Conservation (phyloP, 2,329 filamentous ascomycete genomes). For the Diplodia seriata region DNA sequence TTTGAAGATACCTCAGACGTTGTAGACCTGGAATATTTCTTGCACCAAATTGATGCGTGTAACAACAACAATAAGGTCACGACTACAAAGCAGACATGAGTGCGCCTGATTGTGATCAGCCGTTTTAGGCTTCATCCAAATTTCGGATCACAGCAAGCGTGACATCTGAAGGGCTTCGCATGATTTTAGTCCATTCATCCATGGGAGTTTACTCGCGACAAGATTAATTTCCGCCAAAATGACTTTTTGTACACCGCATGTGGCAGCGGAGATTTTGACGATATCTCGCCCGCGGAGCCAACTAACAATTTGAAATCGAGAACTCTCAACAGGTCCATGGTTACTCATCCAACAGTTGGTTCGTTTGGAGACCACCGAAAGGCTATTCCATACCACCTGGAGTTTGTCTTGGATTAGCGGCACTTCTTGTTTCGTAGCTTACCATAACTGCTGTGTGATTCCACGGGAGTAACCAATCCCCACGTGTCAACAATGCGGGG, state of each 20-base stretch:
- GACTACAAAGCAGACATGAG: too few species aligned
- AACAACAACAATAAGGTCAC: not conserved
- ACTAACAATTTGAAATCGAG: too few species aligned
- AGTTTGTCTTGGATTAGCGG: too few species aligned
- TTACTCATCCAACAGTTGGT: too few species aligned
- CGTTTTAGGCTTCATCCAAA: too few species aligned
- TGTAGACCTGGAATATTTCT: conserved; percentile 11
- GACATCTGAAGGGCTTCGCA: not conserved
- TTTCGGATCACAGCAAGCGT: too few species aligned
- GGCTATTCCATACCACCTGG: too few species aligned
- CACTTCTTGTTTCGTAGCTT: not conserved
- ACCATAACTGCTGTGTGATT: not conserved
- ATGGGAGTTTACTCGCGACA: not conserved
- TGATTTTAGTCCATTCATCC: not conserved
- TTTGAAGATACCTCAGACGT: conserved; percentile 25
- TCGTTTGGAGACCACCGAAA: too few species aligned
- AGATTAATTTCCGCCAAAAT: not conserved
- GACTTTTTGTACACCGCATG: not conserved
- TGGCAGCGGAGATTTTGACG: too few species aligned
- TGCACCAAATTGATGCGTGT: not conserved
- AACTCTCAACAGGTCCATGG: too few species aligned
- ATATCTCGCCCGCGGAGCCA: too few species aligned
- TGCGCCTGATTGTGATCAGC: too few species aligned
- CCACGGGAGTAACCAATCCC: conserved; percentile 13
- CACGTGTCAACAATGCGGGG: conserved; percentile 1